Evolutionary conservation across 371 early-diverging fungal genomes (phyloP).

Genomic region (Lichtheimia ornata): DNA sequence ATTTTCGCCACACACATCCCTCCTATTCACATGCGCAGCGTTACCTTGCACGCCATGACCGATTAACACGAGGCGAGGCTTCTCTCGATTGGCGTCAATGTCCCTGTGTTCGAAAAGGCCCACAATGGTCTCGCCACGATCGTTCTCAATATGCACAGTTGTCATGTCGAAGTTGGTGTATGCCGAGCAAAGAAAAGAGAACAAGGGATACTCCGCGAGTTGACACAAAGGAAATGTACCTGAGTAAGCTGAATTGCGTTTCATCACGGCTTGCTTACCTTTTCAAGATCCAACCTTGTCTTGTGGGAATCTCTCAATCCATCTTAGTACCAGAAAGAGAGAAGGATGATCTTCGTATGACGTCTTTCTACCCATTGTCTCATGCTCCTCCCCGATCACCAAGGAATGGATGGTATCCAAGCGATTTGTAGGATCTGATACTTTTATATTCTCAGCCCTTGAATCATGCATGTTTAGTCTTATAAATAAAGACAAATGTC

Average conservation of each 20-base stretch:
- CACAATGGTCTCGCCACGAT: conserved; percentile 39
- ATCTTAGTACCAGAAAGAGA: neutral
- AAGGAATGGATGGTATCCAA: no score
- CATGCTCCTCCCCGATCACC: no score
- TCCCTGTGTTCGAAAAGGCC: conserved; percentile 41
- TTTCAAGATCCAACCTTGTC: neutral
- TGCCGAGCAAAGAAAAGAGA: conserved; percentile 1
- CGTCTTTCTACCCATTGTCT: no score
- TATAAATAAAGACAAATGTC: no score
- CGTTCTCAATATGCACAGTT: conserved; percentile 23
- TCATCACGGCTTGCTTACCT: no score
- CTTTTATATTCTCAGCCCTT: no score
- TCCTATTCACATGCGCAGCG: no score
- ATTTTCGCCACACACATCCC: no score
- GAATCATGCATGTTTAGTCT: no score
- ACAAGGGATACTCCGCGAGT: neutral
- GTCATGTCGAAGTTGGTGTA: conserved; percentile 9
- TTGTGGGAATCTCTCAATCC: neutral
- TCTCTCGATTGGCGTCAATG: conserved; percentile 12
- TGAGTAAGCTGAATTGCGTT: conserved; percentile 2
- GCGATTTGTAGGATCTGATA: no score
- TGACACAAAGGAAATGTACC: neutral
- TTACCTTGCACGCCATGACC: conserved; percentile 45
- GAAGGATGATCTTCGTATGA: neutral
- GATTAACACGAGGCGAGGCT: conserved; percentile 37